Conservation (phyloP, 2,329 filamentous ascomycete genomes). For the Albifimbria verrucaria region DNA sequence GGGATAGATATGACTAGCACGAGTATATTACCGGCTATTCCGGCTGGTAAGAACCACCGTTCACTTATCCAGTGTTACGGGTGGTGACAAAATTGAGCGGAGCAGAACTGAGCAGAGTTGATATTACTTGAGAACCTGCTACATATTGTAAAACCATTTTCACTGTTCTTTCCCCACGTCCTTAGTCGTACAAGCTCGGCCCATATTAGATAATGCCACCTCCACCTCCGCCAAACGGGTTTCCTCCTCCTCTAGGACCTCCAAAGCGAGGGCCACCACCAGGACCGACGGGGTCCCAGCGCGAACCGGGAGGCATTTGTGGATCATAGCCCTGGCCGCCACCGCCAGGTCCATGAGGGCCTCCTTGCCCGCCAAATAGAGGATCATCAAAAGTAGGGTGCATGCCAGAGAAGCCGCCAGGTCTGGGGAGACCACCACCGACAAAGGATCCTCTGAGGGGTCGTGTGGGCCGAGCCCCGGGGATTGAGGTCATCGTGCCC, state of each 20-base stretch:
- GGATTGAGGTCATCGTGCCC: conserved; percentile 89
- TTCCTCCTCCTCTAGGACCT: conserved; percentile 30
- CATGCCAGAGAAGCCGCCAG: conserved; percentile 75
- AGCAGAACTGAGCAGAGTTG: too few species aligned
- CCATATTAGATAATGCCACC: conserved; percentile 26
- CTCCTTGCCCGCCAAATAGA: conserved; percentile 58
- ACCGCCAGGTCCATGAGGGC: conserved; percentile 31
- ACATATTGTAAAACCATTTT: too few species aligned
- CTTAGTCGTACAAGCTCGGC: background rate
- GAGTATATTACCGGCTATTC: background rate
- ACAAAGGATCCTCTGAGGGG: conserved; percentile 69
- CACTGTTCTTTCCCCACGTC: background rate
- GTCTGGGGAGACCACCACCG: conserved; percentile 55
- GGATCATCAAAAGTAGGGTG: conserved; percentile 94
- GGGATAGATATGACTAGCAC: background rate
- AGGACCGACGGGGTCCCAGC: conserved; percentile 85
- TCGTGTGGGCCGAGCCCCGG: conserved; percentile 82
- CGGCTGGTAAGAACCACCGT: too few species aligned
- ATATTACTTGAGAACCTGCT: too few species aligned
- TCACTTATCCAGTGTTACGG: too few species aligned
- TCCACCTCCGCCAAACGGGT: conserved; percentile 37
- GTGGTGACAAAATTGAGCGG: too few species aligned
- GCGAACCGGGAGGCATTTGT: conserved; percentile 79
- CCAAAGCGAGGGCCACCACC: conserved; percentile 47
- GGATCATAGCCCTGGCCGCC: conserved; percentile 47